Conservation (phyloP, 768 basidiomycete genomes). For the Mycena crocata region DNA sequence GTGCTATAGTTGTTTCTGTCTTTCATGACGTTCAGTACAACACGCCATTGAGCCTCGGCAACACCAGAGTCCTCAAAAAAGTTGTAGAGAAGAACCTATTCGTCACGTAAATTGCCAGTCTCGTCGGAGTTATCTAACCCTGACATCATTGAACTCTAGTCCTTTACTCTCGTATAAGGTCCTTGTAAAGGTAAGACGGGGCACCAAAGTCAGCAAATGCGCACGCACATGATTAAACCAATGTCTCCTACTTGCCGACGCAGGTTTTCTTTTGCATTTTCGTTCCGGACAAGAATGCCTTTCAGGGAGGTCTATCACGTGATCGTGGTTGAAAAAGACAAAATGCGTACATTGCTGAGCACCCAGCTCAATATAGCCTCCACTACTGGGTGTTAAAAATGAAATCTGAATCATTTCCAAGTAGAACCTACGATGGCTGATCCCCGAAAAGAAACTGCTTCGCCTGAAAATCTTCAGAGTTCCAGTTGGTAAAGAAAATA, state of each 20-base stretch:
- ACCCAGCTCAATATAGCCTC: conserved; percentile 66
- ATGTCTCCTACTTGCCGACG: conserved; percentile 65
- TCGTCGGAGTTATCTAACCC: conserved; percentile 1
- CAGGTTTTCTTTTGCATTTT: conserved; percentile 60
- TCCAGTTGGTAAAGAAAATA: conserved; percentile 65
- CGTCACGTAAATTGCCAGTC: neutral
- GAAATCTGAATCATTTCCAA: too few relatives aligned
- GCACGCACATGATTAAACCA: conserved; percentile 61
- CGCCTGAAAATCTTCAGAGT: conserved; percentile 54
- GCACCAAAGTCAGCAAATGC: conserved; percentile 54
- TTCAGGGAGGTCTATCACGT: neutral
- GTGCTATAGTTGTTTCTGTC: conserved; percentile 24
- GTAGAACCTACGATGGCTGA: conserved; percentile 48
- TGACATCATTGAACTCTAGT: conserved; percentile 73
- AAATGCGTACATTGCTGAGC: conserved; percentile 70
- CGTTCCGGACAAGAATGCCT: conserved; percentile 80
- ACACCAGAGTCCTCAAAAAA: conserved; percentile 78
- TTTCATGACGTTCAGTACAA: conserved; percentile 59
- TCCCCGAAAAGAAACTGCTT: conserved; percentile 71
- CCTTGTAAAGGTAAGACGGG: conserved; percentile 36
- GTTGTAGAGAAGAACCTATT: conserved; percentile 74
- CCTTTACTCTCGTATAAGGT: conserved; percentile 76
- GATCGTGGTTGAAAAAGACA: neutral
- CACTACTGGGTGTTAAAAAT: conserved; percentile 43
- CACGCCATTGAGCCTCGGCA: conserved; percentile 66